Base-by-base conservation (phyloP, 139 green algal species). In the Haematococcus sp. region DNA sequence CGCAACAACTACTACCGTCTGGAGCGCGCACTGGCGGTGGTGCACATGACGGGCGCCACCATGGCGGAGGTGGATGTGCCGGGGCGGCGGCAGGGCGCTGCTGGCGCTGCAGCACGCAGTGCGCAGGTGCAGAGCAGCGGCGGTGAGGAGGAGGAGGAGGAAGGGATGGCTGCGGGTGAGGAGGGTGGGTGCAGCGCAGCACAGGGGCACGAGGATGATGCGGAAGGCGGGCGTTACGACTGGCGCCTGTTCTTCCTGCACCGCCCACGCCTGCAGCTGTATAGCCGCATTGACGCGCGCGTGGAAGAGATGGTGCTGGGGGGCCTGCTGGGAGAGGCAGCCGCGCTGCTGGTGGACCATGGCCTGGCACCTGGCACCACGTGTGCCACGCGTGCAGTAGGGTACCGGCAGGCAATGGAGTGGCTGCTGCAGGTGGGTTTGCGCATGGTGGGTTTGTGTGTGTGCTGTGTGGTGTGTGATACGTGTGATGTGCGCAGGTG, bases 1-100 rank as follows among this genome's bases (percentile, higher is more conserved):
- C 69, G 69, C 20, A 97, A 98, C 86, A 97, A 98, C 82, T 93
- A 86, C 70, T 98, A 98, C 82, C 81, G 94, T 11, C 80, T 98
- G 81, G 72, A 81, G 67, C 68, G 94, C 2, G 90, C 91, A 58
- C 78, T 95, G 27, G 79, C 89, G 76, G 87, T 97, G 31, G 63
- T 96, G 72, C 66, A 65, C 70, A 77, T 94, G 75, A 88, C 81
- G 3, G 83, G 86, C 1, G 65, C 76, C 44, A 69, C 40, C 32
- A 73, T 86, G 23, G 60, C 85, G 63, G 70, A 82, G 49, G 55
- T 82, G 25, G 35, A 65, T 33, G 30, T 59, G 27, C 31, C 35
- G 17, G 52, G 27, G 20, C 63, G 58, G n/a, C 28, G 58, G 58
- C 30, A 34, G 30, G 58, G 58, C 25, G n/a, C 17, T 65, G 11